Base-by-base conservation (phyloP, 1,284 basidiomycete genomes). In the Ganoderma lucidum region DNA sequence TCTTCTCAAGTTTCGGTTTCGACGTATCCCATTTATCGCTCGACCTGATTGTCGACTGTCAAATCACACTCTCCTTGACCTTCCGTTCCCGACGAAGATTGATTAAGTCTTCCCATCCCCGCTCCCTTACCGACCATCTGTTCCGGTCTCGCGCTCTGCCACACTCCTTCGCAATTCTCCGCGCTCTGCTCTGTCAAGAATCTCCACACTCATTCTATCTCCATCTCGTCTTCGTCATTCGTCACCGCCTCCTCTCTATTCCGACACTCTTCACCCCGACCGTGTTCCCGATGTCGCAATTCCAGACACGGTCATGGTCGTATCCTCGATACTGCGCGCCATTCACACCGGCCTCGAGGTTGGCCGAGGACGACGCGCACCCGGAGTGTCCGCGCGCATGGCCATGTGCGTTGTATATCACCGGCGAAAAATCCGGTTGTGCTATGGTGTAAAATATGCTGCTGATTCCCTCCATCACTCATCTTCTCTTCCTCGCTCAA, bases 361-460 rank as follows among this genome's bases (percentile, higher is more conserved):
- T 28, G 59, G 39, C 23, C 37, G 39, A 44, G 23, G 41, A 61
- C 59, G 59, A 44, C 23, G 39, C 23, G 39, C 30, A 23, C 48
- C 48, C 65, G 68, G 69, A 70, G 58, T 64, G 51, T 59, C 63
- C 66, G 41, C 56, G 48, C 42, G 41, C 37, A 63, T 41, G 58
- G 58, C 58, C 37, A 58, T 39, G 70, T 62, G 70, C 68, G 68
- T 53, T 65, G 72, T 73, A 69, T 70, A 73, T 70, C 12, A 71
- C 73, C 73, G 70, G 73, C 69, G 41, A 35, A 45, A 64, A 37
- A 51, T 53, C 71, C 73, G 73, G 71, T 71, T 74, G 73, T 74
- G 70, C 67, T 66, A 73, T 73, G 62, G 53, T 74, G 73, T 74
- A 74, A 51, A 23, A 67, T 72, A 71, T 67, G 68, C 62, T 60